Base-by-base conservation (phyloP, 495 filamentous ascomycete genomes). In the Thozetella sp. region DNA sequence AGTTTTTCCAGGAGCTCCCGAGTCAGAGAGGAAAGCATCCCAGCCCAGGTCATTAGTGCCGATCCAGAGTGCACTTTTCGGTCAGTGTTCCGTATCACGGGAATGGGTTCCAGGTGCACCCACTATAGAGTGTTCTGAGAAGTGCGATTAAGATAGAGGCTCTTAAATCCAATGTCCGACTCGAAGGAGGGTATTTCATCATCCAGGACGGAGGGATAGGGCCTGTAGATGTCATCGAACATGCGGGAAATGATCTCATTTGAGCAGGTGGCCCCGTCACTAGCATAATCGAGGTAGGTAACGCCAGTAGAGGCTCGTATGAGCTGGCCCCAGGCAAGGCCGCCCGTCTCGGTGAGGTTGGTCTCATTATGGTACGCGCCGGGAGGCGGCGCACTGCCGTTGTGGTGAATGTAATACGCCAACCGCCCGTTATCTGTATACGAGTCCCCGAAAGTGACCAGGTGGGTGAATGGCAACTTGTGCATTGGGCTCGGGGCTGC, bases 1-100 rank as follows among this genome's bases (percentile, higher is more conserved):
- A 2, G 82, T 87, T 45, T 80, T 86, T 1, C 80, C 83, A 0
- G 76, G 56, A 22, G 81, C 67, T 67, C 90, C 84, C 40, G 78
- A 78, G 68, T 90, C 87, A 20, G 81, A 83, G 24, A 92, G 66
- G 67, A 92, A 87, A 22, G 77, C 86, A 50, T 77, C 67, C n/a
- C 71, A 77, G 34, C 89, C 89, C 12, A 93, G 75, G 65, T 93
- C 90, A 64, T 92, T 93, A 54, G 89, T 91, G 0, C 90, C 90
- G 62, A 92, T 91, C 89, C 88, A 93, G 34, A 92, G 81, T 1
- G 86, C 75, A 61, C 43, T 48, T 48, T 19, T n/a, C n/a, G n/a
- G n/a, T n/a, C n/a, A n/a, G n/a, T n/a, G n/a, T n/a, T n/a, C n/a
- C n/a, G n/a, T n/a, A n/a, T n/a, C n/a, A n/a, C n/a, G n/a, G n/a